phyloP scores from a whole-genome alignment of 2,329 filamentous ascomycete species.

The Cercospora beticola region DNA sequence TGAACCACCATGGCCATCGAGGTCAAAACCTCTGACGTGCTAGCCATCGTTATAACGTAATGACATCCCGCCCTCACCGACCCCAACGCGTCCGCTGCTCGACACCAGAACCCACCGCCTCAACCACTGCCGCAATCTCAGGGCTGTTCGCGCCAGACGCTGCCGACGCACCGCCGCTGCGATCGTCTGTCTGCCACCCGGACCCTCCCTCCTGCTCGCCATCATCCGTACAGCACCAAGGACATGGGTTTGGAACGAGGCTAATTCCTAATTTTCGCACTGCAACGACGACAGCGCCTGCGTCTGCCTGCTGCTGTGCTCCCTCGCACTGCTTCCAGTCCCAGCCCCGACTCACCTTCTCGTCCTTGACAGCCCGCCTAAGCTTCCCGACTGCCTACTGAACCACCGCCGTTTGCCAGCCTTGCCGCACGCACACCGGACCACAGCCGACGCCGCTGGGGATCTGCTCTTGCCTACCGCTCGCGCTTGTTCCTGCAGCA shows the following conservation, averaged over 20 bases:
- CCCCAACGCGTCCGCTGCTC: neutral
- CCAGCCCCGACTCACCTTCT: neutral
- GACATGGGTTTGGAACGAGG: conserved; percentile 11
- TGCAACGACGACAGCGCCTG: neutral
- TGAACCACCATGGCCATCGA: neutral
- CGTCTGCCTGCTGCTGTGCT: neutral
- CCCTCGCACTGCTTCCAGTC: neutral
- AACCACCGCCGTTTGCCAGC: neutral
- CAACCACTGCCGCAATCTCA: neutral
- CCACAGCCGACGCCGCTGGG: neutral
- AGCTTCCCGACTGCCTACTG: neutral
- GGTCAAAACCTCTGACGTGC: conserved; percentile 1
- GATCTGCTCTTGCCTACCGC: neutral
- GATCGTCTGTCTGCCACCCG: neutral
- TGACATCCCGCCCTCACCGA: conserved; percentile 2
- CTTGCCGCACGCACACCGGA: neutral
- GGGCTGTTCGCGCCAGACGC: neutral
- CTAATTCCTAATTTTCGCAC: neutral
- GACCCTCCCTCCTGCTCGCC: neutral
- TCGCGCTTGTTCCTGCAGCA: conserved; percentile 10
- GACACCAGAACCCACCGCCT: neutral
- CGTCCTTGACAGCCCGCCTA: neutral
- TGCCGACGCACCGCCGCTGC: neutral
- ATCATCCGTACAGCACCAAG: neutral
- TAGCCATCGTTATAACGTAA: conserved; percentile 5